A percentile compares a stretch with the other conserved stretches of the same genome.
phyloP scores from a whole-genome alignment of 2,329 filamentous ascomycete genomes.

The Neofusicoccum laricinum region DNA sequence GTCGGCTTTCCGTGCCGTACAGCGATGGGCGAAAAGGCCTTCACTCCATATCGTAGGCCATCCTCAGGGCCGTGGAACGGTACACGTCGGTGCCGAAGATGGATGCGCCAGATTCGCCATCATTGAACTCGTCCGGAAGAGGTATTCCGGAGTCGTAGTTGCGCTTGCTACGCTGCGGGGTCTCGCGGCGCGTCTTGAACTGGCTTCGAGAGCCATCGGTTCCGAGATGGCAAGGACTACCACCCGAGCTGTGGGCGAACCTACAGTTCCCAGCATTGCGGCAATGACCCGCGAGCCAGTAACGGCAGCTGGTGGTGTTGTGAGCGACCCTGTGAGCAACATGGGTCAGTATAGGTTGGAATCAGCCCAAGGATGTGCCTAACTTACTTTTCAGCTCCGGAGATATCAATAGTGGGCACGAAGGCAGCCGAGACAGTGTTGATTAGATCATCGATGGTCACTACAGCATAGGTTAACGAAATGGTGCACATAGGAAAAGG shows the following conservation, averaged over 20 bases:
- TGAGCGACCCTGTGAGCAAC: background rate
- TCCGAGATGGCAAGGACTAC: background rate
- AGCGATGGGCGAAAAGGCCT: background rate
- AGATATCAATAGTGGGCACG: background rate
- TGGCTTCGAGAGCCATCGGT: background rate
- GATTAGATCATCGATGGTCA: background rate
- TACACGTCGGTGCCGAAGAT: background rate
- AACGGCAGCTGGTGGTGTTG: background rate
- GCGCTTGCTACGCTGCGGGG: background rate
- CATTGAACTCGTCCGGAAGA: background rate
- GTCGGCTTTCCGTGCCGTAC: no score
- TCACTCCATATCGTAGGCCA: background rate
- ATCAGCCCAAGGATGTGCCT: background rate
- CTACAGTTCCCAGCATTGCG: background rate
- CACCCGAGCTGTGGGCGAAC: background rate
- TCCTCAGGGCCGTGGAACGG: background rate
- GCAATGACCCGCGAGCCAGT: constrained; percentile 12
- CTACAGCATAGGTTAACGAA: background rate
- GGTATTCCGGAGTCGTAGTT: background rate
- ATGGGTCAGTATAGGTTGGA: background rate
- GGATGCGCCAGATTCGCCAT: background rate
- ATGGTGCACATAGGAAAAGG: background rate
- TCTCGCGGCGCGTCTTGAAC: background rate
- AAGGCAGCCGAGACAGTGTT: background rate
- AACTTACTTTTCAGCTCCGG: background rate